Conservation (phyloP, 1,284 basidiomycete genomes). For the Golubevia pallescens region DNA sequence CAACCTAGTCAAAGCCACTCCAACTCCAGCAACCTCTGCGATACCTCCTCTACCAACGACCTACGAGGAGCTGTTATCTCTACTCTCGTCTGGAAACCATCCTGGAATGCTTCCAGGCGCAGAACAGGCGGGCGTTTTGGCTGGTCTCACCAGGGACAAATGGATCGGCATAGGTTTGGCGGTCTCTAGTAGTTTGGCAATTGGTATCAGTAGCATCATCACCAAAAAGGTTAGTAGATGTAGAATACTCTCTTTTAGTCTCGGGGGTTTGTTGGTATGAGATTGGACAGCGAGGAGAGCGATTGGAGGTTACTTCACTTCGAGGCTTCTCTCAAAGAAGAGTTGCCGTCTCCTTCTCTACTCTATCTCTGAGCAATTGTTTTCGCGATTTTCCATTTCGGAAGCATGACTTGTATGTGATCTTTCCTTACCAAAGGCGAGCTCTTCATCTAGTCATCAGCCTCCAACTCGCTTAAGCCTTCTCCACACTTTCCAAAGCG, state of each 20-base stretch:
- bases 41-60: neutral
- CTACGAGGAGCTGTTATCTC: neutral
- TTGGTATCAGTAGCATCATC: slow-evolving; percentile 63
- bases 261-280: too few species aligned
- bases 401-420: too few species aligned
- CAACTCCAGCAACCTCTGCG: neutral
- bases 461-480: neutral
- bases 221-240: slow-evolving; percentile 49
- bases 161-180: slow-evolving; percentile 61
- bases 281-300: too few species aligned
- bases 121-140: neutral
- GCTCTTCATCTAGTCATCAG: too few species aligned
- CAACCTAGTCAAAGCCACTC: neutral
- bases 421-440: too few species aligned
- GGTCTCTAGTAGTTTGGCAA: slow-evolving; percentile 55
- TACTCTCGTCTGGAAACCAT: neutral
- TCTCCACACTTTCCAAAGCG: neutral
- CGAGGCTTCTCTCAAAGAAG: too few species aligned
- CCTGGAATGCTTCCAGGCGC: neutral
- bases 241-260: too few species aligned
- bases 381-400: too few species aligned
- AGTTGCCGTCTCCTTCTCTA: too few species aligned
- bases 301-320: too few species aligned
- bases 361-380: too few species aligned
- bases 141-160: slow-evolving; percentile 47